Conservation (phyloP, 2,329 filamentous ascomycete species). For the Botrytis hyacinthi region DNA sequence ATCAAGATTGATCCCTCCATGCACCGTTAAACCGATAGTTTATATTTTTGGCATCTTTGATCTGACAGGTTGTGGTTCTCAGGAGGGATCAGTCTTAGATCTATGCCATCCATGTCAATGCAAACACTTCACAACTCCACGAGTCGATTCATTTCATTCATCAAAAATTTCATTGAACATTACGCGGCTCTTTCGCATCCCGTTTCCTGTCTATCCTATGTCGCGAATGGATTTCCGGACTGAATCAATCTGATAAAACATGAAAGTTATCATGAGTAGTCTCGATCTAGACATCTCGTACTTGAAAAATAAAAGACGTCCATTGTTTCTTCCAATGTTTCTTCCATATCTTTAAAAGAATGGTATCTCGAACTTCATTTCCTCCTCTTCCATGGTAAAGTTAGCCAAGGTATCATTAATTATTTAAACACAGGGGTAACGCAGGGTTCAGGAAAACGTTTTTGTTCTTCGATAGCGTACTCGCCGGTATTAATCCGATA, state of each 20-base stretch:
- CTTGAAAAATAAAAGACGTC: neutral
- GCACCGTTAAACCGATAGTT: neutral
- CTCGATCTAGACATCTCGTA: no score
- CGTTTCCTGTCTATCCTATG: neutral
- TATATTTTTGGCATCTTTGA: neutral
- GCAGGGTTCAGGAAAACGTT: neutral
- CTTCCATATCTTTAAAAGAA: neutral
- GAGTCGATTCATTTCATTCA: neutral
- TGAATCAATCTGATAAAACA: neutral
- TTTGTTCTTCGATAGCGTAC: neutral
- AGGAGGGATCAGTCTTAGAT: neutral
- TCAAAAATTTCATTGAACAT: neutral
- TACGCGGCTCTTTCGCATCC: neutral
- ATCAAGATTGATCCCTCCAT: neutral
- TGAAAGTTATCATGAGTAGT: no score
- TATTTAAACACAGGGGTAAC: neutral
- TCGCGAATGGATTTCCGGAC: neutral
- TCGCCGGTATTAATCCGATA: slow-evolving; percentile 5
- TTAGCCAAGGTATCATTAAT: neutral
- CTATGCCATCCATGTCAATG: neutral
- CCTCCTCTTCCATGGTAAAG: neutral
- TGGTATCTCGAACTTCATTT: neutral
- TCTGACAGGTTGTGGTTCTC: neutral
- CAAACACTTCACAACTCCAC: neutral
- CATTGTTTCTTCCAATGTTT: neutral